Evolutionary conservation across 2,329 filamentous ascomycete genomes (phyloP).

Genomic region (Neophaeococcomyces aloes): DNA sequence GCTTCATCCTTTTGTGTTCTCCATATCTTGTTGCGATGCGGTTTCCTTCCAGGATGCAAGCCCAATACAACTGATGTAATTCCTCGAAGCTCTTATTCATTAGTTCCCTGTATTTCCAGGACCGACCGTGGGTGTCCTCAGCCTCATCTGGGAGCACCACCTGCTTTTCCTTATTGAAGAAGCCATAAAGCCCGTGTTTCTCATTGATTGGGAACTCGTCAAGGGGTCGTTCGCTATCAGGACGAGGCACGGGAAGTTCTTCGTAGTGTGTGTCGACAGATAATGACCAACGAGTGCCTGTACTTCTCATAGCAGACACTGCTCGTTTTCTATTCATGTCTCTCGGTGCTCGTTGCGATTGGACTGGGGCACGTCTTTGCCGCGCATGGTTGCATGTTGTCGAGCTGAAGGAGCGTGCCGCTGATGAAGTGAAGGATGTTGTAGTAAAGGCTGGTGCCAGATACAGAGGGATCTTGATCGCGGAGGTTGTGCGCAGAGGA

Average conservation of each 20-base stretch:
- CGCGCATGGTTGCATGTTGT: slow-evolving; percentile 29
- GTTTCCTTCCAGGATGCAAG: slow-evolving; percentile 84
- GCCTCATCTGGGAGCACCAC: slow-evolving; percentile 63
- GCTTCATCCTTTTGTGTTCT: slow-evolving; percentile 57
- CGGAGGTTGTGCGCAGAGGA: background rate
- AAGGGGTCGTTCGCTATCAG: slow-evolving; percentile 45
- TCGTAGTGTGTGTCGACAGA: slow-evolving; percentile 54
- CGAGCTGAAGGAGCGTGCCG: slow-evolving; percentile 18
- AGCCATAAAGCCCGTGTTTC: slow-evolving; percentile 82
- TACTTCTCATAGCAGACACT: slow-evolving; percentile 68
- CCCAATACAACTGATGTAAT: slow-evolving; percentile 86
- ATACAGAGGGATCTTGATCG: slow-evolving; percentile 27
- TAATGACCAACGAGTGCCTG: slow-evolving; percentile 63
- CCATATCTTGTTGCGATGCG: slow-evolving; percentile 65
- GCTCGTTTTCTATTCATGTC: slow-evolving; percentile 75
- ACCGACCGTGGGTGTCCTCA: slow-evolving; percentile 60
- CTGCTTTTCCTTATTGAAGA: slow-evolving; percentile 65
- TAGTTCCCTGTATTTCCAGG: slow-evolving; percentile 78
- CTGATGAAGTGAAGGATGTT: slow-evolving; percentile 9
- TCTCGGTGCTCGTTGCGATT: slow-evolving; percentile 42
- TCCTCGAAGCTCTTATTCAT: slow-evolving; percentile 88
- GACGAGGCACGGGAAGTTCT: slow-evolving; percentile 53
- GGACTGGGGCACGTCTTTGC: too few species aligned
- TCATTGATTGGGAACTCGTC: slow-evolving; percentile 44
- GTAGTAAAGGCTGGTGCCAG: slow-evolving; percentile 29